Evolutionary conservation across 2,329 filamentous ascomycete species (phyloP).

Genomic region (Aspergillus aculeatus): DNA sequence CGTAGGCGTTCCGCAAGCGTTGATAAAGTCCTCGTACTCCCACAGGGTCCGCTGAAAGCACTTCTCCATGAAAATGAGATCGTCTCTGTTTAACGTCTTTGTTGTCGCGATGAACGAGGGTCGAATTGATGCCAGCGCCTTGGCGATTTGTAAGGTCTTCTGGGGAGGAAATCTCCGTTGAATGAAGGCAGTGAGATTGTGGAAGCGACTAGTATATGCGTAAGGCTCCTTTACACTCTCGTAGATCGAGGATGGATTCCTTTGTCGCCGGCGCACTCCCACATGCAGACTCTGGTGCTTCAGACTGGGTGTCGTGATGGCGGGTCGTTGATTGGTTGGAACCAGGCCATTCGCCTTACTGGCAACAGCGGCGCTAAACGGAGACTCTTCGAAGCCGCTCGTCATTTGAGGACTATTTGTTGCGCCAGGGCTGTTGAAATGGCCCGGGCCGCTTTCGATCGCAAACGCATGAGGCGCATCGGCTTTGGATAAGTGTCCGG

Average conservation of each 20-base stretch:
- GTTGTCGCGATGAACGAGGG: slow-evolving; percentile 92
- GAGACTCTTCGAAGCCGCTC: slow-evolving; percentile 43
- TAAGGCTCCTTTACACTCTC: slow-evolving; percentile 88
- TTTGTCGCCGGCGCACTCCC: slow-evolving; percentile 50
- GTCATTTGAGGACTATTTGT: slow-evolving; percentile 54
- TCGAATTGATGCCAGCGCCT: slow-evolving; percentile 82
- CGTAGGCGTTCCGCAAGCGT: slow-evolving; percentile 82
- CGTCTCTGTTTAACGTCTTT: slow-evolving; percentile 80
- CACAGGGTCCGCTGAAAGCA: slow-evolving; percentile 90
- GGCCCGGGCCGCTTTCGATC: slow-evolving; percentile 58
- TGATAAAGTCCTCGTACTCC: slow-evolving; percentile 91
- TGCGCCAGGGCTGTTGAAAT: slow-evolving; percentile 59
- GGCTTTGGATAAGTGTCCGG: slow-evolving; percentile 43
- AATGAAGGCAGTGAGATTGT: slow-evolving; percentile 78
- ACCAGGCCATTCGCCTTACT: slow-evolving; percentile 29
- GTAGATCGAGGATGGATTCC: slow-evolving; percentile 83
- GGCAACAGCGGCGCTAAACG: slow-evolving; percentile 26
- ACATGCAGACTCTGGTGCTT: slow-evolving; percentile 42
- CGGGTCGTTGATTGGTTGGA: slow-evolving; percentile 36
- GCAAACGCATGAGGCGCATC: slow-evolving; percentile 59
- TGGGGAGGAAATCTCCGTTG: slow-evolving; percentile 73
- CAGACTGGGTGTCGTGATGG: slow-evolving; percentile 45
- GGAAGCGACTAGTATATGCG: slow-evolving; percentile 85
- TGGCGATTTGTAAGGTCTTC: slow-evolving; percentile 79
- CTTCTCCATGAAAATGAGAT: slow-evolving; percentile 96